Evolutionary conservation across 2,329 filamentous ascomycete species (phyloP).

Genomic region (Plenodomus biglobosus): DNA sequence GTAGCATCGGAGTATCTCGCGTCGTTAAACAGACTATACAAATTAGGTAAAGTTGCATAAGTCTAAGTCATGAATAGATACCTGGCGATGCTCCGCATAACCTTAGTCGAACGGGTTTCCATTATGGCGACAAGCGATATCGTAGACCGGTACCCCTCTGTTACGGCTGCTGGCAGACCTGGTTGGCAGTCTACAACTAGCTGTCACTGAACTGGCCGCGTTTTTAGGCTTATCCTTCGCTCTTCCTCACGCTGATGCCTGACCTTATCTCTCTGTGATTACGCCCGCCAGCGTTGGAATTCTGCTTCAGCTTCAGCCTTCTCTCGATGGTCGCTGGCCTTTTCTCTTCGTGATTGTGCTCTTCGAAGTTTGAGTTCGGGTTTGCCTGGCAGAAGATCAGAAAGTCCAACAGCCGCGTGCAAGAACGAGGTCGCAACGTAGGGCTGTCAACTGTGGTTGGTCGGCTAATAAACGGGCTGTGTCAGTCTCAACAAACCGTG

Average conservation of each 20-base stretch:
- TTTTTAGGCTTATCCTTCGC: constrained; percentile 1
- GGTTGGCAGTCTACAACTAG: neutral
- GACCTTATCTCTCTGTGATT: constrained; percentile 2
- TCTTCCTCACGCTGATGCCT: constrained; percentile 3
- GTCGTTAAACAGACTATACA: constrained; percentile 12
- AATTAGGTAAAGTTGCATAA: neutral
- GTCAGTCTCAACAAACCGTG: neutral
- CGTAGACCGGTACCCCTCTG: neutral
- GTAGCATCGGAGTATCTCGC: constrained; percentile 11
- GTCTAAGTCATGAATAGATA: neutral
- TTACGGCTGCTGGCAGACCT: neutral
- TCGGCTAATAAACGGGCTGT: neutral
- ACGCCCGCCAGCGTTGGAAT: neutral
- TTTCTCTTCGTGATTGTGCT: constrained; percentile 5
- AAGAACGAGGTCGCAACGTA: neutral
- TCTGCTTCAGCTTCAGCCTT: neutral
- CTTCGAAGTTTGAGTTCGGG: constrained; percentile 6
- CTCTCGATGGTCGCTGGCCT: neutral
- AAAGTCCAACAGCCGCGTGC: neutral
- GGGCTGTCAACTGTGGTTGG: neutral
- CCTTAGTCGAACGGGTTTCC: neutral
- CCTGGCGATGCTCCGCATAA: constrained; percentile 4
- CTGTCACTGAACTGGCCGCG: constrained; percentile 1
- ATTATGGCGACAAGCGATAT: constrained; percentile 6
- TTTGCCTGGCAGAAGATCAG: constrained; percentile 1